A percentile compares a stretch with the other conserved stretches of the same genome.
These are phyloP conservation scores for Russula vinacea DNA, from an alignment of 768 basidiomycete genomes.

Conservation along the genomic window DNA sequence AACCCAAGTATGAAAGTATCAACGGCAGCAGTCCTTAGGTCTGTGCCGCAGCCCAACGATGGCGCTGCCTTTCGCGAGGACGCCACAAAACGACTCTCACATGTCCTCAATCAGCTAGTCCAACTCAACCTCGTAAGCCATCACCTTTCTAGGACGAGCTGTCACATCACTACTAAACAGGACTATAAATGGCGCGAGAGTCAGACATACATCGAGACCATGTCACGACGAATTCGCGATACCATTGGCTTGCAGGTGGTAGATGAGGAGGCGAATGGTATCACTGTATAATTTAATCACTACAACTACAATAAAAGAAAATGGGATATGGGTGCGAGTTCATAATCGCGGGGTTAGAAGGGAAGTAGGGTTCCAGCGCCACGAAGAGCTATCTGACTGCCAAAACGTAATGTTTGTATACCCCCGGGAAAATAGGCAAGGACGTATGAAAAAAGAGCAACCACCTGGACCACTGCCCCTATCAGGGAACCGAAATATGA, in stretches of 20 bases:
- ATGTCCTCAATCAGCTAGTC: slow-evolving; percentile 53
- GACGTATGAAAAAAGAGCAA: slow-evolving; percentile 84
- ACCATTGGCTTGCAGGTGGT: slow-evolving; percentile 53
- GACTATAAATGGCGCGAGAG: slow-evolving; percentile 58
- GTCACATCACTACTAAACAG: slow-evolving; percentile 31
- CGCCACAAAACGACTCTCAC: slow-evolving; percentile 51
- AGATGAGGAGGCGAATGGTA: slow-evolving; percentile 25
- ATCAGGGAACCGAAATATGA: slow-evolving; percentile 86
- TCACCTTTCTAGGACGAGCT: slow-evolving; percentile 21
- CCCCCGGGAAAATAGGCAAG: slow-evolving; percentile 96
- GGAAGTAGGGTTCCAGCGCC: slow-evolving; percentile 83
- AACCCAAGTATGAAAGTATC: slow-evolving; percentile 45
- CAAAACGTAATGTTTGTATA: slow-evolving; percentile 73
- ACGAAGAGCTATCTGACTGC: slow-evolving; percentile 74
- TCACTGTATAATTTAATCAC: slow-evolving; percentile 16
- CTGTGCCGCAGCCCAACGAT: slow-evolving; percentile 52
- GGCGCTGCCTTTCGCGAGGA: slow-evolving; percentile 58
- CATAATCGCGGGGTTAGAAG: slow-evolving; percentile 43
- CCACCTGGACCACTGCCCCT: slow-evolving; percentile 78
- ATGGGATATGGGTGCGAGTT: slow-evolving; percentile 11
- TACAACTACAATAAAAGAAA: slow-evolving; percentile 20
- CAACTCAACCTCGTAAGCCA: slow-evolving; percentile 49
- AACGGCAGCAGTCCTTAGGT: slow-evolving; percentile 49
- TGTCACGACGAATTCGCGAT: slow-evolving; percentile 68
- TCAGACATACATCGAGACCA: slow-evolving; percentile 71